phyloP scores from a whole-genome alignment of 345 rosid genomes.

The Camelina neglecta region DNA sequence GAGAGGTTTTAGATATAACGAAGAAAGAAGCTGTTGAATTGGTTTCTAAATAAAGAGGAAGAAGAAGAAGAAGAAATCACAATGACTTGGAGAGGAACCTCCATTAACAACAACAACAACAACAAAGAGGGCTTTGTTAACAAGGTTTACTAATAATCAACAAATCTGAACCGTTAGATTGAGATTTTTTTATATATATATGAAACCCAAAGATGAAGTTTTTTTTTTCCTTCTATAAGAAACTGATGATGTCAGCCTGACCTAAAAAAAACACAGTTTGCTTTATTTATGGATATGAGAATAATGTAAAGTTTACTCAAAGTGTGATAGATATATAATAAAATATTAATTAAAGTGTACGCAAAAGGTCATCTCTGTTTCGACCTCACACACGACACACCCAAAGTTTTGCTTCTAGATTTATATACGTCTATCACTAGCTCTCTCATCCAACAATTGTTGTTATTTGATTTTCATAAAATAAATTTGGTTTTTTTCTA shows the following conservation, averaged over 20 bases:
- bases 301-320: slow-evolving; percentile 28
- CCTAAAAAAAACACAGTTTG: background rate
- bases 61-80: background rate
- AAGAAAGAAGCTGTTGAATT: slow-evolving; percentile 9
- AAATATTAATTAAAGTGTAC: background rate
- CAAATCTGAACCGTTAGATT: slow-evolving; percentile 6
- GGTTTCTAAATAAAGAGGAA: background rate
- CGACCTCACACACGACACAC: background rate
- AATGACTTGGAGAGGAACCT: background rate
- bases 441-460: background rate
- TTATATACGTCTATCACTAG: background rate
- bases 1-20: background rate
- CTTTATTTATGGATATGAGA: background rate
- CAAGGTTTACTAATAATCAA: slow-evolving; percentile 1
- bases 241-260: background rate
- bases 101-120: slow-evolving; percentile 20
- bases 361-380: slow-evolving; percentile 23
- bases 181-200: background rate
- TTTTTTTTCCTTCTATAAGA: background rate
- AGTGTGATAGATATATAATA: background rate
- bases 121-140: background rate
- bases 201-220: background rate
- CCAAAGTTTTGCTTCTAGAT: slow-evolving; percentile 20
- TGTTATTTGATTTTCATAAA: background rate
- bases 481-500: slow-evolving; percentile 4